phyloP scores from a whole-genome alignment of 129 eudicot genomes.

The Heracleum sosnowskyi region DNA sequence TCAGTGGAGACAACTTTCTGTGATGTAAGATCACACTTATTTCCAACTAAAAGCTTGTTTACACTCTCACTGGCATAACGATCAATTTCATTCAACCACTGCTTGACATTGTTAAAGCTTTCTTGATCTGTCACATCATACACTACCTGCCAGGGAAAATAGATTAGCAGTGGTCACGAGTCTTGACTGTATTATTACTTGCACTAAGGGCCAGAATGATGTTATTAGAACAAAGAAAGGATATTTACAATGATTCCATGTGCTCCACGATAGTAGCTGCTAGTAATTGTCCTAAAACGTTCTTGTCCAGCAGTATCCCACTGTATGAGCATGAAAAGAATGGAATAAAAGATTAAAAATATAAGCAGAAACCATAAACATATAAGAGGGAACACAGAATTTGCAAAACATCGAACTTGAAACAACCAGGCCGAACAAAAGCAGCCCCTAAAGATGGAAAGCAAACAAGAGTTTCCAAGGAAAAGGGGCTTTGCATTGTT shows the following conservation, averaged over 20 bases:
- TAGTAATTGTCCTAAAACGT: constrained; percentile 4
- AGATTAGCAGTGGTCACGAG: neutral
- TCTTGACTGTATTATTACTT: neutral
- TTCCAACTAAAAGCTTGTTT: constrained; percentile 95
- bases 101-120: constrained; percentile 91
- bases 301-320: constrained; percentile 12
- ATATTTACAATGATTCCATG: constrained; percentile 36
- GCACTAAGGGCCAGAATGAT: neutral
- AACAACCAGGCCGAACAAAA: neutral
- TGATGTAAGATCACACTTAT: constrained; percentile 80
- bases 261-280: constrained; percentile 11
- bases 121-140: constrained; percentile 98
- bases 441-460: neutral
- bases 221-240: neutral
- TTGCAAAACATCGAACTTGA: neutral
- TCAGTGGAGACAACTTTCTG: constrained; percentile 86
- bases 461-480: neutral
- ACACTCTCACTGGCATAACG: constrained; percentile 93
- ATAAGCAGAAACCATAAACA: neutral
- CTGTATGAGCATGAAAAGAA: neutral
- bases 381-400: neutral
- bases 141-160: constrained; percentile 52
- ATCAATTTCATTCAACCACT: constrained; percentile 93
- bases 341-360: neutral
- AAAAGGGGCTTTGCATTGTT: neutral